phyloP scores from a whole-genome alignment of 2,329 filamentous ascomycete genomes.

The Fusarium subglutinans region DNA sequence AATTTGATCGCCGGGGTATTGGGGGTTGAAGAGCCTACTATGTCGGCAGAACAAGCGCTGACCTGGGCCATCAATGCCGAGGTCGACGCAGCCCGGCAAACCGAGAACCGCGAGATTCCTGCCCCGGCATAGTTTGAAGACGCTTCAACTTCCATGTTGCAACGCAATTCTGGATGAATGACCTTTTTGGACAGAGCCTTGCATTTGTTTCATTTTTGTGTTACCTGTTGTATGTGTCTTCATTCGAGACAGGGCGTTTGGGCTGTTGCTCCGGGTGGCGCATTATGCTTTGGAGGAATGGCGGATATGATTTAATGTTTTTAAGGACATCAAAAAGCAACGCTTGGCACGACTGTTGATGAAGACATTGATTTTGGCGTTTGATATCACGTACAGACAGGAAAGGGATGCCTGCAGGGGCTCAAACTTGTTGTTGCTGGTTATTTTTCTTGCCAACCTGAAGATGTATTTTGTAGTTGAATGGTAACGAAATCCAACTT shows the following conservation, averaged over 20 bases:
- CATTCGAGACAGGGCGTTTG: slow-evolving; percentile 39
- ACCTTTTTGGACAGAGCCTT: slow-evolving; percentile 11
- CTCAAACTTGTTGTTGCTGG: slow-evolving; percentile 3
- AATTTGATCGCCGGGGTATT: slow-evolving; percentile 49
- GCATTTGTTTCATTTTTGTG: slow-evolving; percentile 19
- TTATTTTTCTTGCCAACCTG: slow-evolving; percentile 1
- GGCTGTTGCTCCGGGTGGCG: slow-evolving; percentile 33
- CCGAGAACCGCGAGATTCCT: slow-evolving; percentile 26
- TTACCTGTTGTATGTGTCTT: slow-evolving; percentile 32
- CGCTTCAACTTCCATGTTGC: not conserved
- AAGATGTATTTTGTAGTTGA: slow-evolving; percentile 26
- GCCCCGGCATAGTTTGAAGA: slow-evolving; percentile 27
- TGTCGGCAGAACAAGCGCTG: slow-evolving; percentile 43
- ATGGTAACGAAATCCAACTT: slow-evolving; percentile 27
- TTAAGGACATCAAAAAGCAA: slow-evolving; percentile 33
- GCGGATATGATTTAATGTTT: slow-evolving; percentile 20
- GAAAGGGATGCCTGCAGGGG: slow-evolving; percentile 16
- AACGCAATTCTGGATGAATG: not conserved
- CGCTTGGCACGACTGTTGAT: slow-evolving; percentile 37
- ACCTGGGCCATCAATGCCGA: slow-evolving; percentile 44
- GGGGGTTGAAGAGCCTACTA: slow-evolving; percentile 40
- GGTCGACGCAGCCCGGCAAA: slow-evolving; percentile 31
- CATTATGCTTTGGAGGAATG: slow-evolving; percentile 22
- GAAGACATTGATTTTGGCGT: slow-evolving; percentile 38
- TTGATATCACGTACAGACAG: slow-evolving; percentile 23